phyloP scores from a whole-genome alignment of 2,329 filamentous ascomycete species.

The Lachnellula hyalina region DNA sequence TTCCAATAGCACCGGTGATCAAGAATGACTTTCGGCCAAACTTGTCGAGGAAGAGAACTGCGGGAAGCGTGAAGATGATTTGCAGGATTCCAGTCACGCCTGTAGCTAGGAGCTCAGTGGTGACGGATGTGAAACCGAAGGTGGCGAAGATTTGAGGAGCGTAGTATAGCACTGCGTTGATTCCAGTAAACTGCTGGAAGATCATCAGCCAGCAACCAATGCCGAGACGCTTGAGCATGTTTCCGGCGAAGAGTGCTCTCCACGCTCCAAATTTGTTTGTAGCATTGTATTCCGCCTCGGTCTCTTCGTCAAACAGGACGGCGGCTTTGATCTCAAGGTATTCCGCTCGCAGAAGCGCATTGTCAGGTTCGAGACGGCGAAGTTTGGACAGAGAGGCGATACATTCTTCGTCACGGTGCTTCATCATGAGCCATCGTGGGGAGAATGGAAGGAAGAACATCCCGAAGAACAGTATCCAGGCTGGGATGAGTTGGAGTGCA shows the following conservation, averaged over 20 bases:
- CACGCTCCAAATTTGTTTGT: slow-evolving; percentile 37
- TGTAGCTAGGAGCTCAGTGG: slow-evolving; percentile 55
- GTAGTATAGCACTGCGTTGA: slow-evolving; percentile 37
- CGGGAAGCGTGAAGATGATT: slow-evolving; percentile 59
- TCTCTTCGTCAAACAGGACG: slow-evolving; percentile 37
- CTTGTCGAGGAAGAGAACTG: slow-evolving; percentile 61
- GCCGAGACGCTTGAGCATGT: slow-evolving; percentile 43
- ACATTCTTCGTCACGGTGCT: slow-evolving; percentile 39
- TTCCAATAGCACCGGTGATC: slow-evolving; percentile 59
- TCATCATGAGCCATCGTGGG: slow-evolving; percentile 42
- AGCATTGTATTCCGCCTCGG: slow-evolving; percentile 40
- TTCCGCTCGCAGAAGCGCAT: slow-evolving; percentile 38
- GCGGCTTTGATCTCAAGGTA: slow-evolving; percentile 44
- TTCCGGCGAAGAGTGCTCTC: slow-evolving; percentile 40
- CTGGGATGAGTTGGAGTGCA: slow-evolving; percentile 41
- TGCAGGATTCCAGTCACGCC: slow-evolving; percentile 66
- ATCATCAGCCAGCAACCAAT: slow-evolving; percentile 43
- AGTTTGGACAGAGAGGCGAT: slow-evolving; percentile 42
- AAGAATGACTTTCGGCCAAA: slow-evolving; percentile 57
- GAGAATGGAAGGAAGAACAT: slow-evolving; percentile 41
- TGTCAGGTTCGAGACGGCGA: slow-evolving; percentile 37
- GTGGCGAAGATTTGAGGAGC: slow-evolving; percentile 50
- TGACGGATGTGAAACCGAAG: slow-evolving; percentile 38
- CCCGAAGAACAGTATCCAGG: slow-evolving; percentile 39
- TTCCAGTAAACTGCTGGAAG: slow-evolving; percentile 42